Base-by-base conservation (phyloP, 2,329 filamentous ascomycete species). In the Amauroascus niger region DNA sequence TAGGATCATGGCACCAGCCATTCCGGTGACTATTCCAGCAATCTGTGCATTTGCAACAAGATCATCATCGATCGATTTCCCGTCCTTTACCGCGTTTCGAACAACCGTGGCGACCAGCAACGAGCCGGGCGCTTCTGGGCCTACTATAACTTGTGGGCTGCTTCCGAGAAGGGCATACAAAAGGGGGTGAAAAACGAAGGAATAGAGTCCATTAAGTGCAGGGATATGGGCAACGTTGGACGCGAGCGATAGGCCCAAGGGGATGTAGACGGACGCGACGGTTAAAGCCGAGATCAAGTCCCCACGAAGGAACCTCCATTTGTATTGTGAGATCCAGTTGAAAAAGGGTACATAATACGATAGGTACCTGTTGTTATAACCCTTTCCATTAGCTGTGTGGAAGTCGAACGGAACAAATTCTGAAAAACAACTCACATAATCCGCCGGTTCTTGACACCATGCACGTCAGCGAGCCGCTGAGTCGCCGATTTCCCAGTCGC, bases 191-290 rank as follows among this genome's bases (percentile, higher is more conserved):
- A 97, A 88, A 58, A 94, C 87, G 67, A 96, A 97, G 14, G 87
- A 82, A 71, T 97, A 98, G 2, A 98, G 78, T 0, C 93, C 93
- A 64, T 95, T 91, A 63, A 97, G 90, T 0, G 93, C 86, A 7
- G 91, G 89, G 1, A 96, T 82, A 66, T 97, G 93, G 5, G 86
- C 89, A 40, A 98, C 82, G 65, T 97, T 97, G 39, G 88, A 83
- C 53, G 93, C 89, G 59, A 94, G 85, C 0, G 93, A 97, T 13
- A 98, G 79, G 0, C 89, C 86, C 90, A 98, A 96, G 49, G 93
- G 93, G 35, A 98, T 86, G 69, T 98, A 98, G 73, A 98, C 93
- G 24, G 90, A 95, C n/a, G 91, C 88, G 74, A 98, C 85, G n/a
- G 93, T 97, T 58, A 97, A 69, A 47, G 91, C 90, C 7, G 91